Percentiles rank a stretch among this genome's conserved stretches.
These are phyloP conservation scores for Scleroderma bovista DNA, from an alignment of 768 basidiomycete species.

Conservation along the genomic window DNA sequence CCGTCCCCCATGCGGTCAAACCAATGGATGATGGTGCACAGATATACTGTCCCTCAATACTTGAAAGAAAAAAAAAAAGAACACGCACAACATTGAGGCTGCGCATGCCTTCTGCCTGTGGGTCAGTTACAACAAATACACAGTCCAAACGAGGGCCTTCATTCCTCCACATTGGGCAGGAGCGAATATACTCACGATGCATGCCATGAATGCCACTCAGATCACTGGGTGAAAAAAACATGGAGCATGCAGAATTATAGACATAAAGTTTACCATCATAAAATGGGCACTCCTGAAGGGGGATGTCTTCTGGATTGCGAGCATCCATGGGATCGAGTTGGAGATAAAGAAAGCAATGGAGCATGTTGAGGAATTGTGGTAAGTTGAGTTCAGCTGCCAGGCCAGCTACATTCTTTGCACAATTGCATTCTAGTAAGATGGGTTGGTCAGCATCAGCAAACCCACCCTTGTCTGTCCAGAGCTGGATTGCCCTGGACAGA, in stretches of 20 bases:
- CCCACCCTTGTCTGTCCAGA: no score
- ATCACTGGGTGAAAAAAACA: conserved; percentile 27
- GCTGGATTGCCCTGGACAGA: no score
- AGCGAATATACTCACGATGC: conserved; percentile 18
- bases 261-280: neutral
- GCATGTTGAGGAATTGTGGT: neutral
- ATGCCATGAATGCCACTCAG: conserved; percentile 20
- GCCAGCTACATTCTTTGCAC: neutral
- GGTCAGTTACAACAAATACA: conserved; percentile 14
- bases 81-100: conserved; percentile 15
- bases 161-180: conserved; percentile 16
- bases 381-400: neutral
- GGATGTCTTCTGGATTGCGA: conserved; percentile 5
- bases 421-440: neutral
- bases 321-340: conserved; percentile 10
- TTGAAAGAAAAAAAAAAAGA: conserved; percentile 20
- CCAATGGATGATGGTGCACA: conserved; percentile 20
- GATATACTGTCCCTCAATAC: conserved; percentile 1
- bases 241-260: conserved; percentile 16
- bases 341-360: neutral
- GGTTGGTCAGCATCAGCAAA: no score
- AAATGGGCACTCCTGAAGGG: conserved; percentile 8
- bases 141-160: conserved; percentile 13
- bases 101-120: conserved; percentile 9
- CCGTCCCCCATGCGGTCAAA: conserved; percentile 10